phyloP scores from a whole-genome alignment of 1,139 yeast genomes.

The Geotrichum siamense region DNA sequence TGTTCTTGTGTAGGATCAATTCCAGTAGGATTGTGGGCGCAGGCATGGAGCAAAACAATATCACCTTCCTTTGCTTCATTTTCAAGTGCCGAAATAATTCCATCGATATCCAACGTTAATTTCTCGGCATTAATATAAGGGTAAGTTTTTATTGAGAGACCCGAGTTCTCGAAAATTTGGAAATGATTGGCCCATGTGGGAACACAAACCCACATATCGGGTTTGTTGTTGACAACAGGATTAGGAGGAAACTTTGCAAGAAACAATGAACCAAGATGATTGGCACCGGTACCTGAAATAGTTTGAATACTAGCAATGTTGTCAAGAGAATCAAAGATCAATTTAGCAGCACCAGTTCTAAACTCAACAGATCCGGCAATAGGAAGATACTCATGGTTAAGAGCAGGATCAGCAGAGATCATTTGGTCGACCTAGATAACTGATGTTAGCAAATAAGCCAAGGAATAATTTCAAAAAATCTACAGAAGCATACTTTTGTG shows the following conservation, averaged over 20 bases:
- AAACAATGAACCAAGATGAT: constrained; percentile 79
- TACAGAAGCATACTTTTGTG: constrained; percentile 37
- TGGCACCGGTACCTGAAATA: constrained; percentile 92
- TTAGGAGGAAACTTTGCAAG: constrained; percentile 45
- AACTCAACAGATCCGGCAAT: constrained; percentile 73
- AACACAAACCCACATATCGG: constrained; percentile 59
- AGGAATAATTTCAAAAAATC: neutral
- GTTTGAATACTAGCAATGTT: constrained; percentile 74
- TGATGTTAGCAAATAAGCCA: constrained; percentile 36
- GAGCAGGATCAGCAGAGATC: constrained; percentile 48
- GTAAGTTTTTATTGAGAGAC: constrained; percentile 56
- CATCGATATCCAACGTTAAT: constrained; percentile 54
- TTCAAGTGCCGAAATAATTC: constrained; percentile 30
- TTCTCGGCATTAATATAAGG: constrained; percentile 73
- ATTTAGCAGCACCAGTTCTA: constrained; percentile 65
- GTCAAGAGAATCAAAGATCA: constrained; percentile 60
- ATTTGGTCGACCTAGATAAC: constrained; percentile 41
- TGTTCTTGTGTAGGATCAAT: constrained; percentile 76
- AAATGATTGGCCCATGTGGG: constrained; percentile 98
- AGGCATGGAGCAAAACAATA: constrained; percentile 77
- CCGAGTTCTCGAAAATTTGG: constrained; percentile 66
- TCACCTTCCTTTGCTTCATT: constrained; percentile 28
- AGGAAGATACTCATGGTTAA: constrained; percentile 88
- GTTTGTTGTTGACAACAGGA: constrained; percentile 20
- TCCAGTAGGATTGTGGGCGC: constrained; percentile 97